phyloP scores from a whole-genome alignment of 2,329 filamentous ascomycete genomes.

The Penicillium sp. region DNA sequence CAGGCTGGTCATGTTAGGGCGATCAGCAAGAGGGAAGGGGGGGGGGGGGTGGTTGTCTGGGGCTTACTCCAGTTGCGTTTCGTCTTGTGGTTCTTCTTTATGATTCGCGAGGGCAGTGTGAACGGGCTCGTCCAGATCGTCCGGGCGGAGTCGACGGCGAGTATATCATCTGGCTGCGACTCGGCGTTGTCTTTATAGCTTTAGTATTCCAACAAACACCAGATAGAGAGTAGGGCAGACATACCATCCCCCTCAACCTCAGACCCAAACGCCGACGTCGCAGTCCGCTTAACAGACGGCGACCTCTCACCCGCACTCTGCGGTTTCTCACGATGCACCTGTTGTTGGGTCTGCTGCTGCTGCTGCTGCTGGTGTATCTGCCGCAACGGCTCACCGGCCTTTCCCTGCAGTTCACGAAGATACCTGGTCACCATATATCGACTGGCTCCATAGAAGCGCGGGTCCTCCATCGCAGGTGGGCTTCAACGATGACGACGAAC shows the following conservation, averaged over 20 bases:
- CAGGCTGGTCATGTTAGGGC: neutral
- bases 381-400: neutral
- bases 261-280: conserved; percentile 12
- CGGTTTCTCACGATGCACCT: neutral
- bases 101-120: conserved; percentile 22
- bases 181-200: neutral
- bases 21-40: neutral
- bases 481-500: conserved; percentile 22
- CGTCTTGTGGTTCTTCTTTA: conserved; percentile 23
- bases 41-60: neutral
- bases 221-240: neutral
- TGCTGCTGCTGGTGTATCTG: neutral
- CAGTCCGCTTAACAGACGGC: conserved; percentile 4
- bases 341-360: neutral
- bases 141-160: neutral
- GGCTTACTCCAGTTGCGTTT: conserved; percentile 43
- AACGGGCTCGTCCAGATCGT: conserved; percentile 30
- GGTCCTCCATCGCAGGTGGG: neutral
- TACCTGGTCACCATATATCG: conserved; percentile 13
- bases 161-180: neutral
- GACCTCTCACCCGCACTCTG: neutral
- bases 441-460: neutral
- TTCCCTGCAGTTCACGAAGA: conserved; percentile 24
- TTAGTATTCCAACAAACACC: neutral
- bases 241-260: conserved; percentile 4